Conservation (phyloP, 768 basidiomycete genomes). For the Calocybe gangraenosa region DNA sequence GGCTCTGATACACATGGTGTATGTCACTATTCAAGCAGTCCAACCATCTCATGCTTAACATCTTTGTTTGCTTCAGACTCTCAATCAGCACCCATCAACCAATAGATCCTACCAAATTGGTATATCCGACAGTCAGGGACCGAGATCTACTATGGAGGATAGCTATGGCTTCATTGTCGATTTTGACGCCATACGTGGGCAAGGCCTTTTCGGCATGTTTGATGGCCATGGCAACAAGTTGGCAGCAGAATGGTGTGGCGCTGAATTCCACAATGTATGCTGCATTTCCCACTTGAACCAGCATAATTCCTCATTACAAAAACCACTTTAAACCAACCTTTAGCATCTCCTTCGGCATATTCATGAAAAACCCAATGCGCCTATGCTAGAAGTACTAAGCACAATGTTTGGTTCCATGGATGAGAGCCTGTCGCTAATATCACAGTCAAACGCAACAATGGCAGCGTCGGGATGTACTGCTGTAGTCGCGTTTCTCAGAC, state of each 20-base stretch:
- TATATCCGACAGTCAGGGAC: slow-evolving; percentile 7
- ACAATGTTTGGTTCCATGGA: slow-evolving; percentile 9
- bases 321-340: not conserved
- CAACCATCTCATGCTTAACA: not conserved
- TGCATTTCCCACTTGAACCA: not conserved
- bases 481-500: slow-evolving; percentile 14
- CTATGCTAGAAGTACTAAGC: slow-evolving; percentile 7
- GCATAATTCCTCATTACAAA: slow-evolving; percentile 2
- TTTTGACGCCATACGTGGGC: slow-evolving; percentile 13
- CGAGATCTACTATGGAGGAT: slow-evolving; percentile 13
- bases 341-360: slow-evolving; percentile 13
- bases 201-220: slow-evolving; percentile 14
- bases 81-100: slow-evolving; percentile 11
- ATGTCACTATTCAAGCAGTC: not conserved
- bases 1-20: slow-evolving; percentile 13
- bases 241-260: slow-evolving; percentile 15
- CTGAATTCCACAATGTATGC: slow-evolving; percentile 15
- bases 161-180: slow-evolving; percentile 15
- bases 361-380: slow-evolving; percentile 10
- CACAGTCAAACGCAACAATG: slow-evolving; percentile 11
- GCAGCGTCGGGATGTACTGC: slow-evolving; percentile 17
- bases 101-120: slow-evolving; percentile 12
- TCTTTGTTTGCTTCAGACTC: slow-evolving; percentile 1
- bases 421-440: slow-evolving; percentile 6
- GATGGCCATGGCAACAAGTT: slow-evolving; percentile 17